Evolutionary conservation across 306 rosid species (phyloP), one percentile per base, ranked within the genome.

Genomic region (Senna tora): DNA sequence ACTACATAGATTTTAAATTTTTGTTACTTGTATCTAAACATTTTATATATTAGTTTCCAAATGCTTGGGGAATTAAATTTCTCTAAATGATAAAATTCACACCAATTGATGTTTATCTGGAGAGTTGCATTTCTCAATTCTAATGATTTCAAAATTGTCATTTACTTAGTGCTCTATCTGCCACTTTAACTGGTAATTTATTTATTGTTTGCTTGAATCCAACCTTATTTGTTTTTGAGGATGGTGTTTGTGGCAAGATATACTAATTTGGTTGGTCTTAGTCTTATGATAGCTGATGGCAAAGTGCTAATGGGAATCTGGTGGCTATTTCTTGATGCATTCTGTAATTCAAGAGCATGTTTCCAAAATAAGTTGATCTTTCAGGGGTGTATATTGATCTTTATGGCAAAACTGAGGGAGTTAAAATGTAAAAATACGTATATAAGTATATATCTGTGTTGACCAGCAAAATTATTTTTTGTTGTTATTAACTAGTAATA

Each of bases 271-370:
- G 15, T 11, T 13, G 30, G 30, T 25, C 30, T 25, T 25, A 36
- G 52, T 69, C 6, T 69, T 69, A 25, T 70, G 42, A 42, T 55
- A 54, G 25, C 25, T 55, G 42, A 55, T 55, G 54, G 25, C 22
- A 9, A 70, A 5, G 8, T 15, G 43, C 9, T n/a, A 10, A 12
- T 69, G 9, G 58, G 17, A 54, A 28, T 39, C 39, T 9, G 42
- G 28, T 55, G 59, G 53, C 41, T 53, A 41, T 36, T 55, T 34
- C 6, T 70, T 39, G 41, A 43, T 17, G 4, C 41, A 69, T 70
- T 39, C 41, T 52, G 22, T 43, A 21, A 25, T 25, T 25, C 30
- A 25, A 25, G 30, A 1, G 30, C 30, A 25, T 25, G 1, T 25
- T 25, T 25, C 2, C 30, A 25, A 25, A 25, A 25, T 25, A 36